phyloP scores from a whole-genome alignment of 2,329 filamentous ascomycete genomes.

The Stagonosporopsis rhizophila region DNA sequence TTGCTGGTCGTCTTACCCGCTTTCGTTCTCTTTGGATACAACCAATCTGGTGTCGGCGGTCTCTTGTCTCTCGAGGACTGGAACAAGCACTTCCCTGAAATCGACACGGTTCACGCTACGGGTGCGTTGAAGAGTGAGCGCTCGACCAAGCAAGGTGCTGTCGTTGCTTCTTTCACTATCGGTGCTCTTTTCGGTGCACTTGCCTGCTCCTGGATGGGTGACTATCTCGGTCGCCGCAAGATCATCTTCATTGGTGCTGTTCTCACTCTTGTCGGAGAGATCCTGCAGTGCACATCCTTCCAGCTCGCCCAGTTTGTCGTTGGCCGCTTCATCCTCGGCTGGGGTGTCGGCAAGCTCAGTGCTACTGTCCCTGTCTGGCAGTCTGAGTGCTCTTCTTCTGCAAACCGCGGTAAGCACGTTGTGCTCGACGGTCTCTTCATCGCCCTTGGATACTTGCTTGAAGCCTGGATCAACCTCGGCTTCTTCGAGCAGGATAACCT shows the following conservation, averaged over 20 bases:
- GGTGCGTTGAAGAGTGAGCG: slow-evolving; percentile 54
- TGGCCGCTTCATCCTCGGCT: slow-evolving; percentile 54
- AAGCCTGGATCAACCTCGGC: slow-evolving; percentile 59
- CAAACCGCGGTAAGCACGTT: slow-evolving; percentile 52
- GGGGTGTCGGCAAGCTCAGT: slow-evolving; percentile 54
- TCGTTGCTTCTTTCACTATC: slow-evolving; percentile 56
- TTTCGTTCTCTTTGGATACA: slow-evolving; percentile 61
- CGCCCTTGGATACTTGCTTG: slow-evolving; percentile 53
- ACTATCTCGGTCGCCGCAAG: slow-evolving; percentile 55
- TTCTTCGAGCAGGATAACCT: slow-evolving; percentile 66
- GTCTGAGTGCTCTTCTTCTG: slow-evolving; percentile 48
- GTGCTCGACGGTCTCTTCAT: slow-evolving; percentile 57
- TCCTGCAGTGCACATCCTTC: slow-evolving; percentile 56
- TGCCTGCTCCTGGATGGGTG: slow-evolving; percentile 55
- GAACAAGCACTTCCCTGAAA: slow-evolving; percentile 57
- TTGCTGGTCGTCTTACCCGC: slow-evolving; percentile 50
- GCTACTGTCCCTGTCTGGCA: slow-evolving; percentile 59
- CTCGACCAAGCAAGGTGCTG: slow-evolving; percentile 55
- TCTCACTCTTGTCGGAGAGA: slow-evolving; percentile 53
- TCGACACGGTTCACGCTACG: slow-evolving; percentile 56
- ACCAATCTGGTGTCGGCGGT: slow-evolving; percentile 60
- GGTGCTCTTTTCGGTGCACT: slow-evolving; percentile 57
- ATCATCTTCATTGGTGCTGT: slow-evolving; percentile 53
- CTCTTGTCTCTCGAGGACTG: slow-evolving; percentile 52
- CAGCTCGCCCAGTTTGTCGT: slow-evolving; percentile 56